phyloP scores from a whole-genome alignment of 495 filamentous ascomycete species.

The Xylaria intraflava region DNA sequence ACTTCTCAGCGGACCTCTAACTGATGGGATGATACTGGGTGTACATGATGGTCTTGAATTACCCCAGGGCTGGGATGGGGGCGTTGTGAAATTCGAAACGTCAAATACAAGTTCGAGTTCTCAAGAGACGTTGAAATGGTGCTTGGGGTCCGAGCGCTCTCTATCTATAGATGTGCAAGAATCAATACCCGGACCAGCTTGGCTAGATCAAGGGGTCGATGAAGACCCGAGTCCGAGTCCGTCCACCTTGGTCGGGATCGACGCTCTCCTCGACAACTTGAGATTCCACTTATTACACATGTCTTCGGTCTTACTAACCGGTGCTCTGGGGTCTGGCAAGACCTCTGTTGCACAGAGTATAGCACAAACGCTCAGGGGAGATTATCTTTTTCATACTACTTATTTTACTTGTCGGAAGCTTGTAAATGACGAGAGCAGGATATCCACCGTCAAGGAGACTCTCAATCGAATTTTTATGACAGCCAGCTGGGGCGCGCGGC shows the following conservation, averaged over 20 bases:
- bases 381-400: slow-evolving; percentile 64
- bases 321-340: slow-evolving; percentile 85
- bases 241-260: slow-evolving; percentile 77
- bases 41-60: slow-evolving; percentile 32
- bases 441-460: slow-evolving; percentile 85
- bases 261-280: slow-evolving; percentile 63
- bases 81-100: slow-evolving; percentile 69
- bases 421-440: slow-evolving; percentile 78
- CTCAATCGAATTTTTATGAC: slow-evolving; percentile 75
- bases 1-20: slow-evolving; percentile 78
- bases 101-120: slow-evolving; percentile 36
- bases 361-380: slow-evolving; percentile 56
- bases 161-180: slow-evolving; percentile 65
- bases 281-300: slow-evolving; percentile 67
- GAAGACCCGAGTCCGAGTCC: slow-evolving; percentile 46
- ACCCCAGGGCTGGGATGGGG: slow-evolving; percentile 58
- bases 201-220: slow-evolving; percentile 41
- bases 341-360: slow-evolving; percentile 59
- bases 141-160: slow-evolving; percentile 66
- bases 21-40: slow-evolving; percentile 74
- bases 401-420: slow-evolving; percentile 80
- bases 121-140: slow-evolving; percentile 61
- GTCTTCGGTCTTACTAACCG: slow-evolving; percentile 83
- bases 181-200: slow-evolving; percentile 55
- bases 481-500: slow-evolving; percentile 80